Conservation (phyloP, 2,329 filamentous ascomycete genomes). For the Cercospora sp. region DNA sequence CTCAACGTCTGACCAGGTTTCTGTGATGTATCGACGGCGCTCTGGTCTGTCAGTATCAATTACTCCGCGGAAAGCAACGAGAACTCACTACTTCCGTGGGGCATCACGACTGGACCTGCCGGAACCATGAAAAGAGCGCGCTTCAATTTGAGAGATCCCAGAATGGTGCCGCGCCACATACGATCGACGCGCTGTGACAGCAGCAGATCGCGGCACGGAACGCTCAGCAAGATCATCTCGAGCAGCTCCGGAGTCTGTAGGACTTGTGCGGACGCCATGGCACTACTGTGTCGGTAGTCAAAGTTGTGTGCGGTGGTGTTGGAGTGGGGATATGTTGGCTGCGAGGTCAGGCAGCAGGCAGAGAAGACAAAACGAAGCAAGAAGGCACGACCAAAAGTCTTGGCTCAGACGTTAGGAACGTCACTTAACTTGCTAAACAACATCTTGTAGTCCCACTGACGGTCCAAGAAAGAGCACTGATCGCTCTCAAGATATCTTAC, state of each 20-base stretch:
- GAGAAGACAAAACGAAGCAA: neutral
- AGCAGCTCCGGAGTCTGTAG: constrained; percentile 6
- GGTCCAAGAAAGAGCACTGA: too few species aligned
- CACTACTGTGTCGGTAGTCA: neutral
- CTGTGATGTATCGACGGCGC: neutral
- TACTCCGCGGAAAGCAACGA: neutral
- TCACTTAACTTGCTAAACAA: neutral
- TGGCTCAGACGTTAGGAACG: neutral
- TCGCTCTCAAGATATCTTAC: too few species aligned
- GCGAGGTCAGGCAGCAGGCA: neutral
- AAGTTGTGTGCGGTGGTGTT: neutral
- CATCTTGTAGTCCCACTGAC: neutral
- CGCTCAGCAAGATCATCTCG: constrained; percentile 3
- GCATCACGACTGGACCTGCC: neutral
- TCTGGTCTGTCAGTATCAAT: neutral
- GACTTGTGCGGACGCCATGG: neutral
- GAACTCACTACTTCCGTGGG: neutral
- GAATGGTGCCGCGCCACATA: neutral
- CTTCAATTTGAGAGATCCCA: neutral
- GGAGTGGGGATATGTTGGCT: neutral
- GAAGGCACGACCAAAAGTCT: neutral
- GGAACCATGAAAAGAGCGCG: neutral
- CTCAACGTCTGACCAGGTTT: neutral
- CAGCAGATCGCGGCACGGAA: neutral
- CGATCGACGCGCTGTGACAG: constrained; percentile 9